Conservation (phyloP, 2,329 filamentous ascomycete genomes). For the Aspergillus vadensis region DNA sequence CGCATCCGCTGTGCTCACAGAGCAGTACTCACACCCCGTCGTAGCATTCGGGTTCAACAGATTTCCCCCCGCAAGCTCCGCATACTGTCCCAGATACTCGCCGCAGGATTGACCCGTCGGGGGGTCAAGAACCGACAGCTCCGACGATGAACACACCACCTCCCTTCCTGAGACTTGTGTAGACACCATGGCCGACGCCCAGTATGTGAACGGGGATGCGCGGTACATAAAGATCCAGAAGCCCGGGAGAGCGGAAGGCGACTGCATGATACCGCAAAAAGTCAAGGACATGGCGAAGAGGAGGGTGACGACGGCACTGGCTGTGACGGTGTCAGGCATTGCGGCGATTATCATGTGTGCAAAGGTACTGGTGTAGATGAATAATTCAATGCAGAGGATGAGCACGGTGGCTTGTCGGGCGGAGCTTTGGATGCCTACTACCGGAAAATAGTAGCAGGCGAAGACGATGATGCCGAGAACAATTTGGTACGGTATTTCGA, state of each 20-base stretch:
- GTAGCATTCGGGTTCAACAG: slow-evolving; percentile 3
- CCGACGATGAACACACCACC: slow-evolving; percentile 5
- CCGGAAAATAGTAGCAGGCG: slow-evolving; percentile 64
- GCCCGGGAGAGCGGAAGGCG: slow-evolving; percentile 11
- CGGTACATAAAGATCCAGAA: slow-evolving; percentile 22
- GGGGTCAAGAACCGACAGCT: slow-evolving; percentile 4
- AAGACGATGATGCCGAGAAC: slow-evolving; percentile 60
- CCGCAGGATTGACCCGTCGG: slow-evolving; percentile 8
- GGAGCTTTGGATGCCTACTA: slow-evolving; percentile 26
- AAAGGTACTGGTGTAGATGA: slow-evolving; percentile 69
- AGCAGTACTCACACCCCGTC: slow-evolving; percentile 9
- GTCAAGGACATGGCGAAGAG: slow-evolving; percentile 13
- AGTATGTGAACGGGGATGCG: slow-evolving; percentile 22
- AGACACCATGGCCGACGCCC: slow-evolving; percentile 22
- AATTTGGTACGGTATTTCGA: slow-evolving; percentile 56
- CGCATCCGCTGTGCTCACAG: slow-evolving; percentile 1
- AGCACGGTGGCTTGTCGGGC: slow-evolving; percentile 53
- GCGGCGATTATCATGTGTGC: slow-evolving; percentile 67
- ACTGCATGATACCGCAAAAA: slow-evolving; percentile 20
- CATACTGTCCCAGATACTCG: slow-evolving; percentile 9
- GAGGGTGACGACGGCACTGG: slow-evolving; percentile 11
- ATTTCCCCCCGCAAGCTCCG: slow-evolving; percentile 1
- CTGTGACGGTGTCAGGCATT: slow-evolving; percentile 6
- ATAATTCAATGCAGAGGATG: slow-evolving; percentile 59
- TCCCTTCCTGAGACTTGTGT: neutral